phyloP scores from a whole-genome alignment of 202 grass and related monocot species.

The Eragrostis tef region DNA sequence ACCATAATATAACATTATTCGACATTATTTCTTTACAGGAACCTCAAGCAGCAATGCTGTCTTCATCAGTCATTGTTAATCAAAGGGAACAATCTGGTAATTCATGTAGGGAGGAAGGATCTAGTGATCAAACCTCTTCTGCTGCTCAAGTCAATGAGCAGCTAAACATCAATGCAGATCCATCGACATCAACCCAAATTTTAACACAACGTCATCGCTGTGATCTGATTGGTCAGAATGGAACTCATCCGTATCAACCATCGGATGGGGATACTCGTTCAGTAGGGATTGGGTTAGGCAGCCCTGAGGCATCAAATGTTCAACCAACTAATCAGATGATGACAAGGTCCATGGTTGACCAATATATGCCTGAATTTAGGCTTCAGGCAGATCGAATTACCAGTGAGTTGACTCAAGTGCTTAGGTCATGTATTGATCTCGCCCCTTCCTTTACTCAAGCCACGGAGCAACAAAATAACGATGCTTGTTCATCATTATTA shows the following conservation, averaged over 20 bases:
- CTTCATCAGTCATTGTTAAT: conserved; percentile 42
- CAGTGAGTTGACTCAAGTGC: conserved; percentile 31
- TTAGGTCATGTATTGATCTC: not conserved
- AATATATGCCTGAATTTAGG: conserved; percentile 40
- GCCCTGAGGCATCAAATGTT: conserved; percentile 36
- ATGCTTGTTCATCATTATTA: conserved; percentile 5
- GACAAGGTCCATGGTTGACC: conserved; percentile 29
- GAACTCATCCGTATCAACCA: conserved; percentile 34
- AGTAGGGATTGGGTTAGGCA: conserved; percentile 33
- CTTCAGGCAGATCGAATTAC: conserved; percentile 30
- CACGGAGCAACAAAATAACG: conserved; percentile 15
- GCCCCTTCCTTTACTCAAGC: conserved; percentile 21
- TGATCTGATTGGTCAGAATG: conserved; percentile 24
- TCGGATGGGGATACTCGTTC: conserved; percentile 31
- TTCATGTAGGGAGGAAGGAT: conserved; percentile 22
- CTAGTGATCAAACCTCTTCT: conserved; percentile 22
- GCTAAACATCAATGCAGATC: conserved; percentile 17
- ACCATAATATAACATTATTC: not conserved
- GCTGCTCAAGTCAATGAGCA: conserved; percentile 37
- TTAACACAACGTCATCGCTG: conserved; percentile 20
- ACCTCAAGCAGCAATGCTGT: conserved; percentile 46
- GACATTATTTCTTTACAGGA: conserved; percentile 48
- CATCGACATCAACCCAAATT: not conserved
- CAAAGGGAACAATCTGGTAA: conserved; percentile 28
- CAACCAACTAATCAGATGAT: conserved; percentile 25